A percentile compares a stretch with the other conserved stretches of the same genome.
These are phyloP conservation scores for Gossypioides kirkii DNA, from an alignment of 345 rosid genomes.

Conservation along the genomic window DNA sequence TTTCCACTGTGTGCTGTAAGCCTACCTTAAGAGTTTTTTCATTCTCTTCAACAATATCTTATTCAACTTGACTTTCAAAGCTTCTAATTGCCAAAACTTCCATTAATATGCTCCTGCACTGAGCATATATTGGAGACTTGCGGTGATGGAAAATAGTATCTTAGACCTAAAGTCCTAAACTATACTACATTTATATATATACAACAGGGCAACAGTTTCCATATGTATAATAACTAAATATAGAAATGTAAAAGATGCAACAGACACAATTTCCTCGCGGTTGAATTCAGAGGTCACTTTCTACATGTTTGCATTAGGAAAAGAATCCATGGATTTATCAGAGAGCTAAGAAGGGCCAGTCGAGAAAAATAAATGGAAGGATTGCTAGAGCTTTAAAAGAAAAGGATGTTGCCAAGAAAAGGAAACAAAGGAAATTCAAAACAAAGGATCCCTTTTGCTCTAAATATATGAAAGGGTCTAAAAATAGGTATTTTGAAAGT, in stretches of 20 bases:
- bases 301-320: conserved; percentile 11
- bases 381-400: conserved; percentile 21
- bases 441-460: conserved; percentile 19
- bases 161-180: neutral
- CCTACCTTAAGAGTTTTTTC: too few species aligned
- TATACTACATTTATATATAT: neutral
- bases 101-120: neutral
- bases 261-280: neutral
- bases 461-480: conserved; percentile 16
- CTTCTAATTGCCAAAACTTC: neutral
- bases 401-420: conserved; percentile 30
- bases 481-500: conserved; percentile 32
- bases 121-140: neutral
- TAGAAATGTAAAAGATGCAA: conserved; percentile 4
- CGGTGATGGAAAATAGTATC: neutral
- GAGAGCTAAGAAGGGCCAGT: conserved; percentile 22
- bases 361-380: conserved; percentile 27
- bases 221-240: conserved; percentile 9
- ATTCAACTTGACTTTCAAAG: neutral
- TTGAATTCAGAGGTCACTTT: neutral
- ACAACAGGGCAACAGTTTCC: neutral
- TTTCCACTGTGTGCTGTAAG: neutral
- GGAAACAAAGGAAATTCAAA: conserved; percentile 17
- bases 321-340: conserved; percentile 2
- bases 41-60: neutral